Percentiles rank a stretch among this genome's conserved stretches.
Evolutionary conservation across 441 rosid genomes (phyloP).

Genomic region (Mallotus repandus): DNA sequence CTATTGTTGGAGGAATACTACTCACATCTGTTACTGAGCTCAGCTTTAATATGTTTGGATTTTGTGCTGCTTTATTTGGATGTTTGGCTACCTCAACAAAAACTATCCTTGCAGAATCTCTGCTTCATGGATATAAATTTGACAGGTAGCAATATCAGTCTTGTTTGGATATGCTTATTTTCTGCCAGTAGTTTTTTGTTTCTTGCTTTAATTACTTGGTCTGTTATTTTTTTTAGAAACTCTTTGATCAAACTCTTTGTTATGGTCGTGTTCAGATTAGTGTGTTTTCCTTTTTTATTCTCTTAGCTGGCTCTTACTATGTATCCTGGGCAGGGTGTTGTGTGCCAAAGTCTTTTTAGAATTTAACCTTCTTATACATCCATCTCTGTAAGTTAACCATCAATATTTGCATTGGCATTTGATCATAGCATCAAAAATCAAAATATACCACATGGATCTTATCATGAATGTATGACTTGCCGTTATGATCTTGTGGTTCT

Average conservation of each 20-base stretch:
- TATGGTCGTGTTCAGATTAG: too few species aligned
- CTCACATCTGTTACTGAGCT: slow-evolving; percentile 93
- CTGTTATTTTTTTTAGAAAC: not conserved
- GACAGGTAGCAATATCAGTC: slow-evolving; percentile 61
- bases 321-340: too few species aligned
- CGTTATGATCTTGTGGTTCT: not conserved
- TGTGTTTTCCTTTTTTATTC: too few species aligned
- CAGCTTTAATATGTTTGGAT: slow-evolving; percentile 94
- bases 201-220: not conserved
- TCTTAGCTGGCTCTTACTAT: too few species aligned
- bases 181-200: not conserved
- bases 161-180: not conserved
- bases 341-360: too few species aligned
- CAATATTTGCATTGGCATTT: too few species aligned
- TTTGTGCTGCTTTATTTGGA: slow-evolving; percentile 96
- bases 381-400: too few species aligned
- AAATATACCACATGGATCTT: not conserved
- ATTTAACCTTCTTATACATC: too few species aligned
- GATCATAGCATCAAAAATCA: not conserved
- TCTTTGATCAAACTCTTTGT: too few species aligned
- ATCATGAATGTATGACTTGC: not conserved
- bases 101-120: slow-evolving; percentile 98
- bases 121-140: slow-evolving; percentile 95
- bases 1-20: slow-evolving; percentile 97
- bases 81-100: slow-evolving; percentile 98